A percentile compares a stretch with the other conserved stretches of the same genome.
Evolutionary conservation across 192 early-diverging fungal species (phyloP).

Genomic region (Mycoemilia scoparia): DNA sequence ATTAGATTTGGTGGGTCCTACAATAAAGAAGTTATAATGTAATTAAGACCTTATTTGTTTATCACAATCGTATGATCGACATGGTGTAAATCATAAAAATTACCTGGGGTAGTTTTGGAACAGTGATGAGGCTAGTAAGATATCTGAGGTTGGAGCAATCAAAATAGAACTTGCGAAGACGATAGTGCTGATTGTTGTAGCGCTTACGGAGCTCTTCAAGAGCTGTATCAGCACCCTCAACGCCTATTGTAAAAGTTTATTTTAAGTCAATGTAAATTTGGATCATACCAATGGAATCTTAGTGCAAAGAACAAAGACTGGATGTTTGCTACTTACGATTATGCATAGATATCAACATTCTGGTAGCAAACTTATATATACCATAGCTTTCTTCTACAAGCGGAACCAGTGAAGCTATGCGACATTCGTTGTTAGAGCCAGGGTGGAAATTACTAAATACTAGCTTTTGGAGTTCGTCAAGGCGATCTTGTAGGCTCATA

Average conservation of each 20-base stretch:
- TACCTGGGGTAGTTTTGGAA: constrained; percentile 70
- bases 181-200: constrained; percentile 74
- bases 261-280: too few species aligned
- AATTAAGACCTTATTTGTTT: neutral
- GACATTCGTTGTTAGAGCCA: constrained; percentile 79
- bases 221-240: constrained; percentile 56
- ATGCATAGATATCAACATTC: constrained; percentile 94
- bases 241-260: too few species aligned
- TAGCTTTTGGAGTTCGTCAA: constrained; percentile 79
- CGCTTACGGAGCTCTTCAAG: constrained; percentile 70
- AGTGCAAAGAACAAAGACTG: neutral
- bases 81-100: too few species aligned
- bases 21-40: too few species aligned
- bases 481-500: constrained; percentile 76
- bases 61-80: neutral
- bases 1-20: constrained; percentile 72
- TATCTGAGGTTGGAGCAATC: constrained; percentile 79
- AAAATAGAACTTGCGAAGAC: constrained; percentile 75
- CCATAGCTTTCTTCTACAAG: constrained; percentile 88
- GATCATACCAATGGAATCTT: constrained; percentile 3
- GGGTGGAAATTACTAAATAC: constrained; percentile 71
- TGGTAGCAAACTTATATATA: constrained; percentile 89
- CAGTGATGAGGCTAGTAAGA: constrained; percentile 78
- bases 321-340: too few species aligned
- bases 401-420: constrained; percentile 89